Base-by-base conservation (phyloP, 345 rosid genomes). In the Excoecaria agallocha region DNA sequence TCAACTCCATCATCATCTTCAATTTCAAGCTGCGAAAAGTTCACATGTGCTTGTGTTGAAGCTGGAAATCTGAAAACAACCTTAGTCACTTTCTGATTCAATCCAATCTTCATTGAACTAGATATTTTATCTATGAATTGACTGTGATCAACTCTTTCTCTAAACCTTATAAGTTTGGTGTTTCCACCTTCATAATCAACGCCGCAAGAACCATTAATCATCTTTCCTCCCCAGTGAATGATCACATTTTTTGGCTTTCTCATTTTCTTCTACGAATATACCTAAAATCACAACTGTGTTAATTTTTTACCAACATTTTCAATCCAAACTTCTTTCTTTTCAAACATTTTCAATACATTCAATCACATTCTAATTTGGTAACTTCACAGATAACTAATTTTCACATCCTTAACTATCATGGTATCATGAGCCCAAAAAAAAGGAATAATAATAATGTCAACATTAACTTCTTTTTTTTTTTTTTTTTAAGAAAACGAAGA, bases 1-100 rank as follows among this genome's bases (percentile, higher is more conserved):
- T 57, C 62, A 57, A 57, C 41, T 30, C 39, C 64, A 59, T 59
- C 64, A 59, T 59, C 64, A 59, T 59, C 64, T 59, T 59, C 41
- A 59, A 30, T 59, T 4, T 59, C 64, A 35, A 59, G 64, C 64
- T 59, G 38, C 5, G 19, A 12, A 59, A 25, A 59, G 12, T 59
- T 59, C 6, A 41, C 39, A 24, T 12, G 12, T 30, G 19, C 41
- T 59, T 59, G 64, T 12, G 64, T 59, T 30, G 64, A 25, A 59
- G 30, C 64, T 12, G 64, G 64, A 59, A 25, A 59, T 30, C 64
- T 59, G 16, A 10, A 59, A 1, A 59, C 38, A 25, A 59, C 64
- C 64, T 59, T 59, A 30, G 38, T 5, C 16, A 59, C 41, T 59
- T 12, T 59, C 17, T 30, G 17, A 59, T 59, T 25, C 39, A 59